phyloP scores from a whole-genome alignment of 306 rosid genomes.

The Canavalia gladiata region DNA sequence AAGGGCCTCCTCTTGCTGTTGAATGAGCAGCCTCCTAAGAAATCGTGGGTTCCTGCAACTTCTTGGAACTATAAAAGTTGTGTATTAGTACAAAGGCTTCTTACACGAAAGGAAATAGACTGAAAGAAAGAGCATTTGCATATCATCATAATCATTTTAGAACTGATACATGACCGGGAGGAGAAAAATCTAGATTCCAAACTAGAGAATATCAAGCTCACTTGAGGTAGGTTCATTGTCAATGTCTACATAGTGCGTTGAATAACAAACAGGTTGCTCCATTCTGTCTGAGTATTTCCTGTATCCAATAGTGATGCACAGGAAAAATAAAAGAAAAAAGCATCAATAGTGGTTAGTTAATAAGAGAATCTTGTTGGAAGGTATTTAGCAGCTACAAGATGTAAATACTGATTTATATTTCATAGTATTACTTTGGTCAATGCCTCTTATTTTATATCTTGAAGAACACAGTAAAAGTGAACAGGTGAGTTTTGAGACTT shows the following conservation, averaged over 20 bases:
- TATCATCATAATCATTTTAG: neutral
- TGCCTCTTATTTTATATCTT: neutral
- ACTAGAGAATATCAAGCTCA: conserved; percentile 56
- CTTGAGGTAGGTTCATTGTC: conserved; percentile 67
- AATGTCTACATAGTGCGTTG: conserved; percentile 52
- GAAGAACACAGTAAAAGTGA: neutral
- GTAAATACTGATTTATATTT: neutral
- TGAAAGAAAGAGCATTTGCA: neutral
- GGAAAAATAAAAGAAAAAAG: neutral
- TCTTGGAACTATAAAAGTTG: conserved; percentile 54
- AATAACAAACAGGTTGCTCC: conserved; percentile 52
- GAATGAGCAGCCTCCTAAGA: conserved; percentile 56
- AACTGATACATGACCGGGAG: neutral
- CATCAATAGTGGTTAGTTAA: neutral
- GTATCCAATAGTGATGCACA: conserved; percentile 32
- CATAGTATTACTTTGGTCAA: neutral
- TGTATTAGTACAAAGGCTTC: conserved; percentile 11
- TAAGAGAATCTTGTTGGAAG: neutral
- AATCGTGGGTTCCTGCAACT: conserved; percentile 46
- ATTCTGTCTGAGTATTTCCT: conserved; percentile 72
- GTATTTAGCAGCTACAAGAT: neutral
- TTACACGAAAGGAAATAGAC: neutral
- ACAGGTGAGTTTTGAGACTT: neutral
- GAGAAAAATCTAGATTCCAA: conserved; percentile 17
- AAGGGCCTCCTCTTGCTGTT: conserved; percentile 63